Conservation (phyloP, 106 monocot genomes). For the Dendrobium huoshanense region DNA sequence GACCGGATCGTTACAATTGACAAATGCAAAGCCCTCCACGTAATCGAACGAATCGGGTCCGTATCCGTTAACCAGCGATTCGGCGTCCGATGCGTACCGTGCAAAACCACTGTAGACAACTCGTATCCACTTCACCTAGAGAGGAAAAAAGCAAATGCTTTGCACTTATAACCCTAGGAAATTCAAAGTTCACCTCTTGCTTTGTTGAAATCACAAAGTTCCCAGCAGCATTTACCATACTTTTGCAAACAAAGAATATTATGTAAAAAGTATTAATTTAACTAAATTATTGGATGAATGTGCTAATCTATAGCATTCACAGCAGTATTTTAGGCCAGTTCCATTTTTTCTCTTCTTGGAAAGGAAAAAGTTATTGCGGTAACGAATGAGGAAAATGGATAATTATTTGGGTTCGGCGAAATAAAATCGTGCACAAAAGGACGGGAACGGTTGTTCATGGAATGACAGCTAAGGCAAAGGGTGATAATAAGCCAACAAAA, state of each 20-base stretch:
- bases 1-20: conserved; percentile 57
- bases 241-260: too few species aligned
- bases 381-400: too few species aligned
- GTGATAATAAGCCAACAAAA: too few species aligned
- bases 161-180: not conserved
- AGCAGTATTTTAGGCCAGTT: too few species aligned
- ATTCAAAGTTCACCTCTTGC: too few species aligned
- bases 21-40: conserved; percentile 87
- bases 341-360: too few species aligned
- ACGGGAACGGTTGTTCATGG: not conserved
- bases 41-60: conserved; percentile 58
- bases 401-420: not conserved
- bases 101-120: conserved; percentile 63
- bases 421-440: not conserved
- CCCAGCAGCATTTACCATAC: too few species aligned
- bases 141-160: not conserved
- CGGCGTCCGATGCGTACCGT: conserved; percentile 63
- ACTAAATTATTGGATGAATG: too few species aligned
- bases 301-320: too few species aligned
- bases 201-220: too few species aligned
- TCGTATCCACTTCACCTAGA: conserved; percentile 83
- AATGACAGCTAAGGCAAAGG: not conserved
- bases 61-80: conserved; percentile 45
- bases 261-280: too few species aligned
- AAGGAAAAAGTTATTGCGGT: too few species aligned